Conservation (phyloP, 352 stramenopile species). For the Globisporangium spiculum region DNA sequence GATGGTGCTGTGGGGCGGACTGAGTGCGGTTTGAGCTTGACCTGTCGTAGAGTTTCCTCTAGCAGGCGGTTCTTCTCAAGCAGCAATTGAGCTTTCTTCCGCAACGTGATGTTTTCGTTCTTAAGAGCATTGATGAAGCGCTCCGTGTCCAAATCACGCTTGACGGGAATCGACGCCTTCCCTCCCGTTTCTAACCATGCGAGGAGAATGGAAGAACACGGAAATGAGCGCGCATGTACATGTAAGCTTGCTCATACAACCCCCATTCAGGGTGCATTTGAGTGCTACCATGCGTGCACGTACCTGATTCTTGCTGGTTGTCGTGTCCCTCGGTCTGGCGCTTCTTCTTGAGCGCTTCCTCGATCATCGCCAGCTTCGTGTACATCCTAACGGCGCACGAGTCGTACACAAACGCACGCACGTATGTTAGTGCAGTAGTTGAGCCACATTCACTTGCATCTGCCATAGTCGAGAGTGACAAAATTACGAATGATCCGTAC, state of each 20-base stretch:
- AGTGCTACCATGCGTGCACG: background rate
- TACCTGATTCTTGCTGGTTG: slow-evolving; percentile 61
- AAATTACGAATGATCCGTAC: slow-evolving; percentile 20
- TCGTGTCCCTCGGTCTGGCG: slow-evolving; percentile 38
- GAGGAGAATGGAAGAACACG: background rate
- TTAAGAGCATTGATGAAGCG: slow-evolving; percentile 80
- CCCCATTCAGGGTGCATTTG: background rate
- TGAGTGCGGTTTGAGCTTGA: slow-evolving; percentile 25
- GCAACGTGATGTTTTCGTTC: slow-evolving; percentile 64
- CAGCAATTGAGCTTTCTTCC: slow-evolving; percentile 72
- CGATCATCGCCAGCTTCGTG: slow-evolving; percentile 87
- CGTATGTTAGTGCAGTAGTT: background rate
- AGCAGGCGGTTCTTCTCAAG: slow-evolving; percentile 69
- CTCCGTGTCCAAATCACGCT: slow-evolving; percentile 74
- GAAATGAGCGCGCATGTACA: background rate
- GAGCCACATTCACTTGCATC: background rate
- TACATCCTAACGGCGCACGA: slow-evolving; percentile 57
- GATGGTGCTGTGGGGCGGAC: background rate
- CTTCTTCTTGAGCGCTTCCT: slow-evolving; percentile 79
- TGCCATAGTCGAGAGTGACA: too few species aligned
- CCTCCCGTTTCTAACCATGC: slow-evolving; percentile 28
- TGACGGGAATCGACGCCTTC: slow-evolving; percentile 27
- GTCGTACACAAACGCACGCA: background rate
- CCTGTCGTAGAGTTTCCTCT: slow-evolving; percentile 46
- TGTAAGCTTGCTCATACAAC: background rate